Evolutionary conservation across 768 basidiomycete species (phyloP).

Genomic region (Leccinum longicurvipes): DNA sequence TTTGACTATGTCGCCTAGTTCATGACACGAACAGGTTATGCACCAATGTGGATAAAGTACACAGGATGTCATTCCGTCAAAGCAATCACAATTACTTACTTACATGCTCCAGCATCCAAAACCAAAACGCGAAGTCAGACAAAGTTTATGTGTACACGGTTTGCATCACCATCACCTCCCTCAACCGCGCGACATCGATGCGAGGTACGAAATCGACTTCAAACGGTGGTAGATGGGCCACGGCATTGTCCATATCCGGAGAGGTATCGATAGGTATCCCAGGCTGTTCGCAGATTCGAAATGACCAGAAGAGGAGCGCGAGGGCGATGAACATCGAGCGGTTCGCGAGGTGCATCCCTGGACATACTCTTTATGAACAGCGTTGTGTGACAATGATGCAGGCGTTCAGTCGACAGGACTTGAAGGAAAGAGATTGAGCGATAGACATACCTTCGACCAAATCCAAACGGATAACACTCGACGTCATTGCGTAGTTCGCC

Average conservation of each 20-base stretch:
- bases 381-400: no score
- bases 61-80: not conserved
- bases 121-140: not conserved
- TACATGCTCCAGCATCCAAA: not conserved
- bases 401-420: no score
- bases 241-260: conserved; percentile 52
- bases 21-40: no score
- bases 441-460: conserved; percentile 38
- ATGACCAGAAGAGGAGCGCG: conserved; percentile 60
- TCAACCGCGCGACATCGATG: conserved; percentile 12
- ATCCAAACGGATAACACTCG: conserved; percentile 50
- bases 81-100: not conserved
- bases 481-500: conserved; percentile 46
- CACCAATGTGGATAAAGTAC: not conserved
- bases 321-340: conserved; percentile 57
- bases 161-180: conserved; percentile 10
- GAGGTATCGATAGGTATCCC: conserved; percentile 49
- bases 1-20: no score
- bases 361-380: conserved; percentile 46
- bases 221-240: conserved; percentile 56
- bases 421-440: not conserved
- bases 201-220: conserved; percentile 52
- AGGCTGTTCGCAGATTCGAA: conserved; percentile 47
- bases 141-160: not conserved
- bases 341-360: conserved; percentile 53